phyloP scores from a whole-genome alignment of 1,139 yeast species.

The Groenewaldozyma auringiensis region DNA sequence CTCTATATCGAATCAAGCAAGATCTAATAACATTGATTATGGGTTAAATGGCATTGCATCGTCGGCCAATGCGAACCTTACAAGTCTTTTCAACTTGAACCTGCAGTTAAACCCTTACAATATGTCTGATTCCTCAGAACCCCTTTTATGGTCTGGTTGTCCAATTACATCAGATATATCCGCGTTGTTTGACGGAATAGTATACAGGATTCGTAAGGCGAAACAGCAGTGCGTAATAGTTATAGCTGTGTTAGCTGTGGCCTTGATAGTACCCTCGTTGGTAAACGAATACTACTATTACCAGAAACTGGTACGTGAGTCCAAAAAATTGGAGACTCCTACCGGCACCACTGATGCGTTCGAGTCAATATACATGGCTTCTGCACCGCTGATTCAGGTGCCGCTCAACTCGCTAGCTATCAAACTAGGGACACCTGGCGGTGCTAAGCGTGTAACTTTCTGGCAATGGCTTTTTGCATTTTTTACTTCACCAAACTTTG shows the following conservation, averaged over 20 bases:
- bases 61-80: background rate
- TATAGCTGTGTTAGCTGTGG: background rate
- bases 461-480: conserved; percentile 1
- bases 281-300: background rate
- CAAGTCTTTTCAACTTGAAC: background rate
- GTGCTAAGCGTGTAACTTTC: background rate
- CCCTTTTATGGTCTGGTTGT: background rate
- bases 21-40: background rate
- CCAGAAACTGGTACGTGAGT: background rate
- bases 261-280: background rate
- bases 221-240: conserved; percentile 2
- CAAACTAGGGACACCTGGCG: background rate
- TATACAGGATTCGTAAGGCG: background rate
- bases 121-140: background rate
- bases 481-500: background rate
- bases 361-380: background rate
- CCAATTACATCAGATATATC: background rate
- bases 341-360: background rate
- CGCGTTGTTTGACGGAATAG: background rate
- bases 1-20: background rate
- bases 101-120: background rate
- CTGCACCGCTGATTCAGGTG: background rate
- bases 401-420: background rate
- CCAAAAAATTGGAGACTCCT: conserved; percentile 1
- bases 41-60: conserved; percentile 1